phyloP scores from a whole-genome alignment of 495 filamentous ascomycete species.

The Penicillium turbatum region DNA sequence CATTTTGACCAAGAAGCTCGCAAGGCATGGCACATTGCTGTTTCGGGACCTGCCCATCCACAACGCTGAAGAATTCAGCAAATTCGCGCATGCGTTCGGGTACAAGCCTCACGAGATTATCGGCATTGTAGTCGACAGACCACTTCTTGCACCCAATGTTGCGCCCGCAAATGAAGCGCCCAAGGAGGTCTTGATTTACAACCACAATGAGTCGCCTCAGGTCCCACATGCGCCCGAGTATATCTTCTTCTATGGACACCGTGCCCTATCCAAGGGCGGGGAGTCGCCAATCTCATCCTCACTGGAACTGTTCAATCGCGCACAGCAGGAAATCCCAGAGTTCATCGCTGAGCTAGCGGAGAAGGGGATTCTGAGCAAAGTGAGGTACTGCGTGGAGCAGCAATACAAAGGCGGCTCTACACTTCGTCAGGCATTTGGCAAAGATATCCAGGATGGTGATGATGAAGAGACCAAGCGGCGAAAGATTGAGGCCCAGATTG shows the following conservation, averaged over 20 bases:
- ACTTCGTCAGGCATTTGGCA: conserved; percentile 49
- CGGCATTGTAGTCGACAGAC: conserved; percentile 49
- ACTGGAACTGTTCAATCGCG: conserved; percentile 46
- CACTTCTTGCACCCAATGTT: conserved; percentile 48
- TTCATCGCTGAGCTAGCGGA: conserved; percentile 44
- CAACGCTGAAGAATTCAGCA: conserved; percentile 41
- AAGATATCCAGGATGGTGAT: conserved; percentile 44
- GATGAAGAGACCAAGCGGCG: conserved; percentile 34
- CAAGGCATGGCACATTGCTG: conserved; percentile 35
- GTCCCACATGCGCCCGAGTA: conserved; percentile 52
- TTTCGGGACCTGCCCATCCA: conserved; percentile 34
- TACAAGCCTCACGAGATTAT: conserved; percentile 54
- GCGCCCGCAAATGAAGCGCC: conserved; percentile 52
- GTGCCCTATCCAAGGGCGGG: conserved; percentile 37
- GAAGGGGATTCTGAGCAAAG: conserved; percentile 42
- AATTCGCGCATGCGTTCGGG: conserved; percentile 52
- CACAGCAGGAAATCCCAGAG: conserved; percentile 43
- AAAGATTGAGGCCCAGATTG: conserved; percentile 52
- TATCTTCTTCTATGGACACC: conserved; percentile 48
- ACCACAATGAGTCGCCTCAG: conserved; percentile 52
- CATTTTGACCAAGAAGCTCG: conserved; percentile 58
- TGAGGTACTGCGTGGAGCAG: conserved; percentile 43
- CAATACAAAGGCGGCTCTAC: conserved; percentile 48
- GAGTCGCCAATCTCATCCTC: conserved; percentile 52
- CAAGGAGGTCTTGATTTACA: conserved; percentile 48